Evolutionary conservation across 2,329 filamentous ascomycete species (phyloP).

Genomic region (Scolecobasidium constrictum): DNA sequence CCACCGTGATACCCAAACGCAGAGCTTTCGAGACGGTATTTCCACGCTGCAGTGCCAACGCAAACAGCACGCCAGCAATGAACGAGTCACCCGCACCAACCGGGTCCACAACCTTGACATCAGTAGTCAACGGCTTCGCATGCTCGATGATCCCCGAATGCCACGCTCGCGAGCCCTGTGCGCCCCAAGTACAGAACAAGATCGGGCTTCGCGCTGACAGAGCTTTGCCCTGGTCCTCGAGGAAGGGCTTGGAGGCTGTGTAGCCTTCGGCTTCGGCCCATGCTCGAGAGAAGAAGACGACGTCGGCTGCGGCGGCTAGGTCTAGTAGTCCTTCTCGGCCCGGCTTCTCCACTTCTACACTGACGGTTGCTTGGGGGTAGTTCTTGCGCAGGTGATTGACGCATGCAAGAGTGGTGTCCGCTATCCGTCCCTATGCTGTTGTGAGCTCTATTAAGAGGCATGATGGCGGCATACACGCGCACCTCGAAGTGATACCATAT

Average conservation of each 20-base stretch:
- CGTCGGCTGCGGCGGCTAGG: conserved; percentile 52
- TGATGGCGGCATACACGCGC: too few relatives aligned
- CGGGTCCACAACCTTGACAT: conserved; percentile 44
- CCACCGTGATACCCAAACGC: conserved; percentile 53
- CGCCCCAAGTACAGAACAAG: conserved; percentile 50
- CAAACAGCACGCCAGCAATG: conserved; percentile 56
- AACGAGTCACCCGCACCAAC: conserved; percentile 70
- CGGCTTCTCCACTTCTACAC: conserved; percentile 65
- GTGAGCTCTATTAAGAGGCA: too few relatives aligned
- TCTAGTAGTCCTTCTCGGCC: conserved; percentile 46
- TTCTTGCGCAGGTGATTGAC: conserved; percentile 43
- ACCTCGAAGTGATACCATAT: conserved; percentile 66
- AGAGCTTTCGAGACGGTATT: conserved; percentile 36
- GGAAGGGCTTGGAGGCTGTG: conserved; percentile 1
- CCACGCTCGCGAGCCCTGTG: conserved; percentile 39
- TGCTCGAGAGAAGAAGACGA: conserved; percentile 61
- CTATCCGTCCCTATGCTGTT: conserved; percentile 54
- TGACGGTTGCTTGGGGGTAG: conserved; percentile 41
- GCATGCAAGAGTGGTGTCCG: conserved; percentile 48
- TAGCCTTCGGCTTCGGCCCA: conserved; percentile 41
- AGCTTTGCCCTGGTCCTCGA: background rate
- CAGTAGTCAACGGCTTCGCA: conserved; percentile 21
- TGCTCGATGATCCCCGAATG: conserved; percentile 19
- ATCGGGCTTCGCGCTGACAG: conserved; percentile 26
- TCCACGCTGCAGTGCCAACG: conserved; percentile 12